Conservation (phyloP, 768 basidiomycete genomes). For the Tulasnella sp. region DNA sequence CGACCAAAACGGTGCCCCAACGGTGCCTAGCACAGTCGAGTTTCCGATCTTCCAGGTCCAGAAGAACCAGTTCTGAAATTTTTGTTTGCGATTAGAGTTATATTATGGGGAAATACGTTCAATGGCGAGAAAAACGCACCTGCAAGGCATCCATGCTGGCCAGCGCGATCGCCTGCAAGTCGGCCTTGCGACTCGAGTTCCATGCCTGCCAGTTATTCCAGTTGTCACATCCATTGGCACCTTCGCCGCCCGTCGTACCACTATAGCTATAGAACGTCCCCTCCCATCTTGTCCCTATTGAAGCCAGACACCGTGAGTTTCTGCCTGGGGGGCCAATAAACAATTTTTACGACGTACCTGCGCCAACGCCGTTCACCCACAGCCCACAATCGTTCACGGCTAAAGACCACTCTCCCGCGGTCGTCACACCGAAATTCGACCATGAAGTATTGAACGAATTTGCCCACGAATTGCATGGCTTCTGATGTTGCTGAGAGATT, state of each 20-base stretch:
- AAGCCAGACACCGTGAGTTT: no score
- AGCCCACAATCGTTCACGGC: slow-evolving; percentile 27
- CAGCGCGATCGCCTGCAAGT: slow-evolving; percentile 60
- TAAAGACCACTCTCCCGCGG: slow-evolving; percentile 65
- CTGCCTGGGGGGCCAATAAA: no score
- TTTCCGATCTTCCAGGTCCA: slow-evolving; percentile 98
- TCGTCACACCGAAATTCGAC: slow-evolving; percentile 65
- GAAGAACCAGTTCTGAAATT: slow-evolving; percentile 80
- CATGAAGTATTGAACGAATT: slow-evolving; percentile 60
- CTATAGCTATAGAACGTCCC: slow-evolving; percentile 47
- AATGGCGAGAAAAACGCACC: slow-evolving; percentile 33
- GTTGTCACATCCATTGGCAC: slow-evolving; percentile 48
- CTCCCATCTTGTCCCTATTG: slow-evolving; percentile 67
- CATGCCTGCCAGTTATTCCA: slow-evolving; percentile 74
- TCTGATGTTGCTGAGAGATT: slow-evolving; percentile 46
- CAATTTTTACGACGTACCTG: no score
- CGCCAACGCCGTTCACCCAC: slow-evolving; percentile 34
- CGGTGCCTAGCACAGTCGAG: slow-evolving; percentile 53
- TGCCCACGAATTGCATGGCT: slow-evolving; percentile 70
- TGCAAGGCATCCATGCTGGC: slow-evolving; percentile 88
- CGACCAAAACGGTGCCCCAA: slow-evolving; percentile 82
- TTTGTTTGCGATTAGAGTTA: background rate
- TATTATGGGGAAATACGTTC: background rate
- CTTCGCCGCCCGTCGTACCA: slow-evolving; percentile 26
- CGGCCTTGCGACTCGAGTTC: slow-evolving; percentile 46